Evolutionary conservation across 176 grass and related monocot genomes (phyloP), one percentile per base, ranked within the genome.

Genomic region (Zea luxurians): DNA sequence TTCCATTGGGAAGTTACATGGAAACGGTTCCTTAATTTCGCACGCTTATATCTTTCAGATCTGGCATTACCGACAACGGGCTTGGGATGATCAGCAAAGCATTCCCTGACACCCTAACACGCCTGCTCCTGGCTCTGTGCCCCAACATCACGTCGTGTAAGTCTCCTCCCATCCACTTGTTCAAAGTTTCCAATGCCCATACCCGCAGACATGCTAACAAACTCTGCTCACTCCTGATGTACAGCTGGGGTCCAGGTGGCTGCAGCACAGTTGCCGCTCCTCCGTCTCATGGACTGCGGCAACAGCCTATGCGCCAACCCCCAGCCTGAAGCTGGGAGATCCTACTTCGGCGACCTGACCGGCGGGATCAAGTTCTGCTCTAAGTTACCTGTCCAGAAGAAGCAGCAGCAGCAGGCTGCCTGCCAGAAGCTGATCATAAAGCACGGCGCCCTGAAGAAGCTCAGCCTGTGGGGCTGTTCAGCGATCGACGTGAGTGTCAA

Each of bases 381-480:
- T 1, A 85, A 90, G 68, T 48, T 74, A 50, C 40, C 73, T 7
- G 63, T 21, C 43, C 36, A 74, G 40, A 80, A 77, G 60, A 68
- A 77, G 16, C 86, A 77, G 57, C 81, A 84, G 27, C 27, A 27
- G 27, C 27, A 27, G 27, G 13, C 68, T 57, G 64, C 38, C 57
- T 87, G 64, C 78, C 90, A 92, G 83, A 92, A 98, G 37, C 64
- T 95, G 70, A 90, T 99, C 35, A 99, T 99, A 75, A 92, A 92
- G 62, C 96, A 99, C 75, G 68, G 38, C 17, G 64, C 37, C 83
- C 68, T 95, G 52, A 99, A 83, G 59, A 92, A 89, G 70, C 85
- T 99, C 11, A 99, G 90, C 74, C 87, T 99, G 7, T 99, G 96
- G 96, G 91, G 85, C 8, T 95, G 96, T 64, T 95, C 96, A 47